Evolutionary conservation across 1,284 basidiomycete genomes (phyloP).

Genomic region (Fomitopsis palustris): DNA sequence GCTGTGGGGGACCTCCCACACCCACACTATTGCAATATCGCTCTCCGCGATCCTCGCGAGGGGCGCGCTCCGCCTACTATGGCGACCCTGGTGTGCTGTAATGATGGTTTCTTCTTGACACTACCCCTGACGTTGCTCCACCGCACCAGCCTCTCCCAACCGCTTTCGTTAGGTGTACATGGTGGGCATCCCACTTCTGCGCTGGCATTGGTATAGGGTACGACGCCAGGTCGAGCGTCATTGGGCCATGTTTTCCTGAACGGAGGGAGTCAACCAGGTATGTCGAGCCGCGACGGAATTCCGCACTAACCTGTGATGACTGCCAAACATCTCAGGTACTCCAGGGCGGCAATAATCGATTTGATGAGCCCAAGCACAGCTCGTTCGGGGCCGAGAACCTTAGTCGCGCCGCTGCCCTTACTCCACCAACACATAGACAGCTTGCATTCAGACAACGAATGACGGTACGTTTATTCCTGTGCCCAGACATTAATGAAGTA

Average conservation of each 20-base stretch:
- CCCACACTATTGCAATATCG: neutral
- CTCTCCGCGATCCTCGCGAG: neutral
- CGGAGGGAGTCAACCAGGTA: too few relatives aligned
- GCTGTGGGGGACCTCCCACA: neutral
- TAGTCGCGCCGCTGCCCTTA: neutral
- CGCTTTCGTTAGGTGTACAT: neutral
- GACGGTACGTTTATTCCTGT: neutral
- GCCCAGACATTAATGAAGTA: neutral
- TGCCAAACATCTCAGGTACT: too few relatives aligned
- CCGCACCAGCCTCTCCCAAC: neutral
- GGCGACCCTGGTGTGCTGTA: neutral
- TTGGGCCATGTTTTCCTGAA: too few relatives aligned
- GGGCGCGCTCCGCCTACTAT: neutral
- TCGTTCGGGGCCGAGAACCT: neutral
- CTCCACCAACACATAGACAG: neutral
- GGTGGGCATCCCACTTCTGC: too few relatives aligned
- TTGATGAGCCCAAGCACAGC: neutral
- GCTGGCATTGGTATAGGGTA: too few relatives aligned
- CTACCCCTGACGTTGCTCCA: neutral
- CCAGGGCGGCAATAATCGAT: neutral
- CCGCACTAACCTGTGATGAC: too few relatives aligned
- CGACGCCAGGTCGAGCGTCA: too few relatives aligned
- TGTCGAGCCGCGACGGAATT: too few relatives aligned
- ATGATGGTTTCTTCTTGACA: neutral
- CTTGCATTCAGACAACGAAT: neutral